Base-by-base conservation (phyloP, 495 filamentous ascomycete species). In the Bacidia rubella region DNA sequence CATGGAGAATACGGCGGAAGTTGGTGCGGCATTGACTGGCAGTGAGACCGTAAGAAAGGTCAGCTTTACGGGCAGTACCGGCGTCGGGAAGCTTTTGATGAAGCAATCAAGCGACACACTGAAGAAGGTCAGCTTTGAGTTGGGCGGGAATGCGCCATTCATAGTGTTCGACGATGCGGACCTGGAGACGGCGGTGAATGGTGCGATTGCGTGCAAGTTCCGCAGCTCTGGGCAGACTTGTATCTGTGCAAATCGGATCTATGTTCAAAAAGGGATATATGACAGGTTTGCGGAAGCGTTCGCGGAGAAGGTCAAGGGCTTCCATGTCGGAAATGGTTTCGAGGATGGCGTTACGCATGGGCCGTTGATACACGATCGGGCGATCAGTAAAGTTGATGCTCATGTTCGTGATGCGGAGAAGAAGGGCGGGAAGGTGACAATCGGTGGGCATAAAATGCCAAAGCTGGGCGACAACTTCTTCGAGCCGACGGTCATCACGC, bases 81-180 rank as follows among this genome's bases (percentile, higher is more conserved):
- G 71, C 17, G 86, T 95, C n/a, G 89, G 89, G 11, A 90, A 84
- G 59, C 74, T 95, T 1, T 74, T 95, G 22, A 90, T 90, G 83
- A 80, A 83, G 66, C 89, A 93, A 69, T 78, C 80, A 20, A 74
- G 86, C 0, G 73, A 74, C 7, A 93, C 86, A 0, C 69, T 95
- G 51, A 95, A 95, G 73, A 87, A 92, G 62, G 71, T 92, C 19
- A 85, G 79, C 3, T 81, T 94, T 61, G 90, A 95, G 62, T 76
- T 95, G 0, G 89, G 89, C 45, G 89, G 89, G 20, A 95, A 95
- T 64, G 84, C 87, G 0, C 88, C 89, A 1, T 93, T 95, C 69
- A 93, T 95, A 50, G 86, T 95, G 17, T 95, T 95, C 58, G 85
- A 93, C 51, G 88, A 95, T 60, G 85, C 88, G 27, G 84, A 95